A percentile compares a stretch with the other conserved stretches of the same genome.
phyloP scores from a whole-genome alignment of 2,329 filamentous ascomycete species.

The Berkeleyomyces rouxiae region DNA sequence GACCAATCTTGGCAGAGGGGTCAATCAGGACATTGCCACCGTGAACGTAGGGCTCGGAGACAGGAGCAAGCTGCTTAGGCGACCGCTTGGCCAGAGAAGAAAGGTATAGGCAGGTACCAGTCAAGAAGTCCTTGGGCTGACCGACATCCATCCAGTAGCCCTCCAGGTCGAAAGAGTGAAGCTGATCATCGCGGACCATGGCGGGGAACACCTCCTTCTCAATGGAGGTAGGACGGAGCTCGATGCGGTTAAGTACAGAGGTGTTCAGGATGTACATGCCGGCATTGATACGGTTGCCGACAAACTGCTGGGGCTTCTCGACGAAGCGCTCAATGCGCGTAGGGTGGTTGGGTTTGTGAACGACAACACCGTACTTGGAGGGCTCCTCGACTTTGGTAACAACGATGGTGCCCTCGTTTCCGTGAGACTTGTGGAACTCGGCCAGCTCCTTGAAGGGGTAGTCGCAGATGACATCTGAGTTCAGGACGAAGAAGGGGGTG shows the following conservation, averaged over 20 bases:
- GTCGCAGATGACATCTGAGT: conserved; percentile 96
- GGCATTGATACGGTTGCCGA: conserved; percentile 96
- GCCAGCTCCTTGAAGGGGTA: conserved; percentile 86
- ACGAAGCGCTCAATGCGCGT: conserved; percentile 96
- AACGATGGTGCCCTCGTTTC: conserved; percentile 90
- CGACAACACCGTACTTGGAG: conserved; percentile 95
- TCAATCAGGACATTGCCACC: conserved; percentile 94
- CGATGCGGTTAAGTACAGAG: conserved; percentile 75
- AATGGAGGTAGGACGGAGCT: conserved; percentile 90
- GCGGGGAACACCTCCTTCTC: conserved; percentile 98
- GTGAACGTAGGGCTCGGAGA: conserved; percentile 64
- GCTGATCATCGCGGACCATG: conserved; percentile 72
- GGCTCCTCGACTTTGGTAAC: conserved; percentile 99
- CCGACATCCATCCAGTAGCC: conserved; percentile 99
- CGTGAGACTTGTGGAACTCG: conserved; percentile 82
- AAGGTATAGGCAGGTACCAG: conserved; percentile 89
- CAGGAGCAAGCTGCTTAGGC: conserved; percentile 64
- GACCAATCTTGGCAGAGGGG: conserved; percentile 85
- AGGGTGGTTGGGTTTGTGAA: conserved; percentile 84
- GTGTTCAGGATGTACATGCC: conserved; percentile 98
- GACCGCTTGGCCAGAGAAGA: conserved; percentile 80
- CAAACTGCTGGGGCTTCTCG: conserved; percentile 97
- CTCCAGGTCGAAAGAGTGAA: conserved; percentile 92
- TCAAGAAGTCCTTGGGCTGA: conserved; percentile 96
- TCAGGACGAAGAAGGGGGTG: conserved; percentile 91